These are phyloP conservation scores for Aegilops bicornis DNA, from an alignment of 176 grass and related monocot genomes.

Conservation along the genomic window DNA sequence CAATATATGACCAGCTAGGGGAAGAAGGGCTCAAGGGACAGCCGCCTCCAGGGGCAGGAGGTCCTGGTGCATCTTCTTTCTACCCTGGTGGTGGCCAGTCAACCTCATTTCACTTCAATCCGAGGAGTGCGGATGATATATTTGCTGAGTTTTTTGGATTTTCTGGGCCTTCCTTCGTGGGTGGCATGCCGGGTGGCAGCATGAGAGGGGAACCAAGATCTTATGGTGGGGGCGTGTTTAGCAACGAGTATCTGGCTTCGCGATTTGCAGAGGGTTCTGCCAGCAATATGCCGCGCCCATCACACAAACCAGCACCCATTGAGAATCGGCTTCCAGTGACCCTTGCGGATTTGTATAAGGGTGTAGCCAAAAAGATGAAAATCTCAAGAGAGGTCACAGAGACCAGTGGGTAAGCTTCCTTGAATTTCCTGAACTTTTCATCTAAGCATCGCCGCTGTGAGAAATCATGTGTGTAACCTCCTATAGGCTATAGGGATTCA, in stretches of 20 bases:
- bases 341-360: slow-evolving; percentile 87
- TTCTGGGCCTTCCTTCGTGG: slow-evolving; percentile 30
- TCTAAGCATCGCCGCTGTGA: not conserved
- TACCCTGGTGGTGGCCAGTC: slow-evolving; percentile 46
- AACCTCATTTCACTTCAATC: slow-evolving; percentile 64
- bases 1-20: slow-evolving; percentile 84
- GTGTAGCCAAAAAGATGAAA: slow-evolving; percentile 94
- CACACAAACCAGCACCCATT: slow-evolving; percentile 56
- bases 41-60: slow-evolving; percentile 55
- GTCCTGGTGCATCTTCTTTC: slow-evolving; percentile 41
- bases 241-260: slow-evolving; percentile 50
- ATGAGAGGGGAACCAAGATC: slow-evolving; percentile 58
- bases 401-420: slow-evolving; percentile 51
- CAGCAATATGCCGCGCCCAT: slow-evolving; percentile 29
- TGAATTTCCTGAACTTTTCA: not conserved
- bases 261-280: slow-evolving; percentile 49
- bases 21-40: slow-evolving; percentile 87
- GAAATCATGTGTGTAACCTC: not conserved
- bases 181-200: slow-evolving; percentile 25
- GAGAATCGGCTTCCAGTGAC: slow-evolving; percentile 66
- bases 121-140: slow-evolving; percentile 72
- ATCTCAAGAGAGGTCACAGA: slow-evolving; percentile 83
- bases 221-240: slow-evolving; percentile 49
- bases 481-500: not conserved
- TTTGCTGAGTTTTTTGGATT: slow-evolving; percentile 87